These are phyloP conservation scores for Bromus sterilis DNA, from an alignment of 176 grass and related monocot genomes.

Conservation along the genomic window DNA sequence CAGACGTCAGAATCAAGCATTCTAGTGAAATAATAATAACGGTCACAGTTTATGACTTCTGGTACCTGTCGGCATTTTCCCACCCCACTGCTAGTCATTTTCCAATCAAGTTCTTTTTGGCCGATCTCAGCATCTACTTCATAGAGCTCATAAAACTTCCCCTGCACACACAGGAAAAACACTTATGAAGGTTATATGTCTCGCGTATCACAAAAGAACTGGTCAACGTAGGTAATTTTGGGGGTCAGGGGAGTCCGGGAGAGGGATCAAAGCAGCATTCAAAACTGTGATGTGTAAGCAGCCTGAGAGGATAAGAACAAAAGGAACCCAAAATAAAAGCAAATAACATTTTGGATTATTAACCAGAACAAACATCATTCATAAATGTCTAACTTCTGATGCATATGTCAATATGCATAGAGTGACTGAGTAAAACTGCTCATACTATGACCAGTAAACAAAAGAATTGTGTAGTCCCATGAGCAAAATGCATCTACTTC, in stretches of 20 bases:
- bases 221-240: background rate
- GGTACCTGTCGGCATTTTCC: conserved; percentile 93
- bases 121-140: conserved; percentile 95
- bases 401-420: background rate
- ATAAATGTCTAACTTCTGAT: background rate
- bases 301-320: background rate
- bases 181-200: background rate
- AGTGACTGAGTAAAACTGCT: conserved; percentile 7
- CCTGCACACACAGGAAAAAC: conserved; percentile 36
- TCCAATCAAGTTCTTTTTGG: conserved; percentile 91
- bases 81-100: conserved; percentile 92
- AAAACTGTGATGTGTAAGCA: background rate
- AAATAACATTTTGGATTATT: conserved; percentile 4
- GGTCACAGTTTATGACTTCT: background rate
- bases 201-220: background rate
- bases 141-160: conserved; percentile 97
- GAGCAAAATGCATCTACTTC: background rate
- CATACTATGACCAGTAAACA: background rate
- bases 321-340: background rate
- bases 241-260: too few species aligned
- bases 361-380: conserved; percentile 10
- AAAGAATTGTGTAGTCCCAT: background rate
- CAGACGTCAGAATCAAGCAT: conserved; percentile 15
- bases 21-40: conserved; percentile 11
- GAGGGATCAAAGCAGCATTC: background rate